Conservation (phyloP, 352 stramenopile genomes). For the Pythium sp. region DNA sequence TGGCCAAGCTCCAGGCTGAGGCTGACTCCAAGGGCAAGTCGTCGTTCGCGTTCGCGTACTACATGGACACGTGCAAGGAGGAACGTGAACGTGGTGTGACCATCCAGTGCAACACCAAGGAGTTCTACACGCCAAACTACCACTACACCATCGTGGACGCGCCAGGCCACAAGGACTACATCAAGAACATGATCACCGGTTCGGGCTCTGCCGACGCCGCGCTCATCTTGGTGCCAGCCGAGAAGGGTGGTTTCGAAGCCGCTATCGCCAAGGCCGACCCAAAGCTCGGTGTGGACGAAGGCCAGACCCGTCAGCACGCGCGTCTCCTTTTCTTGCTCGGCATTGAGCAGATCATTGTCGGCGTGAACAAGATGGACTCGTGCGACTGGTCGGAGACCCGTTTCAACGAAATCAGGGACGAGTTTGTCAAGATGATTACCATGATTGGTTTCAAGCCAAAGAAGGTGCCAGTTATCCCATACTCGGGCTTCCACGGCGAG, state of each 20-base stretch:
- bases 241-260: constrained; percentile 92
- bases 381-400: constrained; percentile 61
- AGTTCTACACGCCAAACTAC: constrained; percentile 97
- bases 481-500: constrained; percentile 81
- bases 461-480: constrained; percentile 65
- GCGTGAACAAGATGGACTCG: constrained; percentile 87
- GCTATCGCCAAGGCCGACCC: constrained; percentile 88
- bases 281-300: constrained; percentile 21
- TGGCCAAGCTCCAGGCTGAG: constrained; percentile 99
- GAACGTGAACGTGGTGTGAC: constrained; percentile 98
- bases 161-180: constrained; percentile 98
- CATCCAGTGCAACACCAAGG: constrained; percentile 98
- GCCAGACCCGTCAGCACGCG: constrained; percentile 95
- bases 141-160: constrained; percentile 98
- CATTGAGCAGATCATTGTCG: constrained; percentile 96
- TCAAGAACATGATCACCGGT: constrained; percentile 99
- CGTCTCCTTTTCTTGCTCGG: constrained; percentile 96
- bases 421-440: constrained; percentile 79
- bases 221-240: constrained; percentile 93
- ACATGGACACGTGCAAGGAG: constrained; percentile 98
- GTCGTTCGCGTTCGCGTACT: constrained; percentile 99
- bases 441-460: constrained; percentile 80
- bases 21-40: constrained; percentile 94
- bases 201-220: constrained; percentile 97
- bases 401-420: constrained; percentile 83